Percentiles rank a stretch among this genome's conserved stretches.
phyloP scores from a whole-genome alignment of 495 filamentous ascomycete genomes.

The Articulospora tetracladia region DNA sequence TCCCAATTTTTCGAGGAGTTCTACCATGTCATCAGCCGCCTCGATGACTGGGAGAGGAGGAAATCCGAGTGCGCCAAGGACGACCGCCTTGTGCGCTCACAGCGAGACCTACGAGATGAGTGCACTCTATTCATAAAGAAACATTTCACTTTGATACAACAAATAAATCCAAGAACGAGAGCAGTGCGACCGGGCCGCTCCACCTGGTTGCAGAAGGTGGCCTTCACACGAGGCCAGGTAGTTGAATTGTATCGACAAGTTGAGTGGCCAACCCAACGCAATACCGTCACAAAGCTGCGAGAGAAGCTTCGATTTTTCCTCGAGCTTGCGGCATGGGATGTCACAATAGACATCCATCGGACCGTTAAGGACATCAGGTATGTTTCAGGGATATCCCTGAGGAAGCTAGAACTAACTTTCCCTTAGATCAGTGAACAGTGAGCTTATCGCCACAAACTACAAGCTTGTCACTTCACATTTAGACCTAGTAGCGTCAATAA shows the following conservation, averaged over 20 bases:
- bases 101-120: neutral
- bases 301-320: conserved; percentile 11
- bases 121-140: conserved; percentile 13
- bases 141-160: conserved; percentile 10
- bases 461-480: conserved; percentile 15
- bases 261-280: conserved; percentile 13
- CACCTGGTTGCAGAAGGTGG: conserved; percentile 10
- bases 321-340: conserved; percentile 2
- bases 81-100: neutral
- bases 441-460: conserved; percentile 8
- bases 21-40: conserved; percentile 5
- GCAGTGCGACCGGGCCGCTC: neutral
- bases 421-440: neutral
- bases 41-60: conserved; percentile 12
- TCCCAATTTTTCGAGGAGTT: conserved; percentile 14
- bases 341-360: conserved; percentile 1
- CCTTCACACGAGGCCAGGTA: conserved; percentile 12
- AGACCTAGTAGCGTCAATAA: neutral
- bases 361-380: conserved; percentile 5
- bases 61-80: conserved; percentile 4
- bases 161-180: conserved; percentile 11
- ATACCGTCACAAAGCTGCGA: conserved; percentile 5
- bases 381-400: neutral
- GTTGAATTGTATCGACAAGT: conserved; percentile 6
- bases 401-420: neutral